phyloP scores from a whole-genome alignment of 805 yeast species.

The Priceomyces medius region DNA sequence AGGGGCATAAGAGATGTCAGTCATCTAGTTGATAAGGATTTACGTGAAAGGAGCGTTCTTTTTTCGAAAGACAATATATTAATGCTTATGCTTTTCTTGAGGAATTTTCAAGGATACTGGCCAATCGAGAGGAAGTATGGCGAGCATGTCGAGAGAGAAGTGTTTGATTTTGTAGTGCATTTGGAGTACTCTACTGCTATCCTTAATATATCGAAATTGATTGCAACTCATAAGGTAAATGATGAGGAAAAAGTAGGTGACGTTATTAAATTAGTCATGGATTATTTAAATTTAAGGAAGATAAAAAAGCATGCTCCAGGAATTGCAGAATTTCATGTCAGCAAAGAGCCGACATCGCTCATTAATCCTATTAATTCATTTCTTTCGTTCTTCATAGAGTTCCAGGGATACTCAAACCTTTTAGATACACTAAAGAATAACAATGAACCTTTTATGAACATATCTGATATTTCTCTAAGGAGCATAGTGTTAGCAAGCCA shows the following conservation, averaged over 20 bases:
- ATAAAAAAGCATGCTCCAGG: constrained; percentile 25
- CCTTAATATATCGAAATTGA: constrained; percentile 39
- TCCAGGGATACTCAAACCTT: constrained; percentile 25
- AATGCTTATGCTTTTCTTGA: constrained; percentile 46
- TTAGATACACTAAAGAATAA: constrained; percentile 11
- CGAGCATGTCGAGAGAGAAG: constrained; percentile 65
- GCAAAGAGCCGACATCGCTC: constrained; percentile 53
- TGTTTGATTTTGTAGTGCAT: constrained; percentile 49
- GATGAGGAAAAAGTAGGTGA: constrained; percentile 18
- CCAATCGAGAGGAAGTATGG: constrained; percentile 59
- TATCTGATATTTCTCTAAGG: constrained; percentile 59
- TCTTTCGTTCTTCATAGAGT: constrained; percentile 45
- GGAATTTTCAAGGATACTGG: constrained; percentile 58
- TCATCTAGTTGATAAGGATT: constrained; percentile 24
- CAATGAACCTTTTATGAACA: constrained; percentile 37
- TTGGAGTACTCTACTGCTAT: constrained; percentile 47
- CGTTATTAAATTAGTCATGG: constrained; percentile 31
- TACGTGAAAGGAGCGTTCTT: constrained; percentile 15
- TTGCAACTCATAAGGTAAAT: constrained; percentile 20
- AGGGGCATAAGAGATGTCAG: constrained; percentile 31
- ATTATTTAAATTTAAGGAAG: constrained; percentile 27
- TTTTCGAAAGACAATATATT: constrained; percentile 37
- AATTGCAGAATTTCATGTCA: constrained; percentile 41
- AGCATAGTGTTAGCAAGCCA: constrained; percentile 62
- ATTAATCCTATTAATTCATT: constrained; percentile 61